A percentile compares a stretch with the other conserved stretches of the same genome.
These are phyloP conservation scores for Linderniella brevidens DNA, from an alignment of 257 asterid genomes.

Conservation along the genomic window DNA sequence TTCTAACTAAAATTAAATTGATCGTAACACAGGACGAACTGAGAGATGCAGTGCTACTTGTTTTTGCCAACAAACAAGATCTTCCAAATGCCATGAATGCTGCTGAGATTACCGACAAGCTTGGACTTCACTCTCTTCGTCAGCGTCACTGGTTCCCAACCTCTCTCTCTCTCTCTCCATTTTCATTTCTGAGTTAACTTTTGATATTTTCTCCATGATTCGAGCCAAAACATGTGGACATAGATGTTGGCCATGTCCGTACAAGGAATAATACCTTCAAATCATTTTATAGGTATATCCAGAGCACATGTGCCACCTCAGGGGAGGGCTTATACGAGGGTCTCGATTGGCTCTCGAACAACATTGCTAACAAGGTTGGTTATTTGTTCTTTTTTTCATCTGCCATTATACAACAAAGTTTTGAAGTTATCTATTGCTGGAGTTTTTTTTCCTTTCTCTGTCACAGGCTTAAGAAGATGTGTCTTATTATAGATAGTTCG, in stretches of 20 bases:
- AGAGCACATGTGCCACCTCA: conserved; percentile 66
- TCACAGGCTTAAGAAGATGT: no score
- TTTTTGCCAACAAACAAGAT: conserved; percentile 59
- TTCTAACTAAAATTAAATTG: no score
- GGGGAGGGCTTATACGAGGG: conserved; percentile 65
- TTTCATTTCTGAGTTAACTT: not conserved
- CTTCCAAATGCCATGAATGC: conserved; percentile 72
- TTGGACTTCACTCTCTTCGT: conserved; percentile 49
- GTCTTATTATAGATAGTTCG: no score
- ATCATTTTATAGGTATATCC: conserved; percentile 54
- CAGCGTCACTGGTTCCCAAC: not conserved
- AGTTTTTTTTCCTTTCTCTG: no score
- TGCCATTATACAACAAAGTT: no score
- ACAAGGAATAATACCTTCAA: no score
- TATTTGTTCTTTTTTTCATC: no score
- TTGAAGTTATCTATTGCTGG: no score
- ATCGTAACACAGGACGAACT: conserved; percentile 26
- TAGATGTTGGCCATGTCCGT: no score
- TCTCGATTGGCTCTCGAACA: conserved; percentile 64
- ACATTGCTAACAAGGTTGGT: conserved; percentile 47
- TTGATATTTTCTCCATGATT: no score
- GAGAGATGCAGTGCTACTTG: conserved; percentile 64
- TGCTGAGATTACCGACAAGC: conserved; percentile 64
- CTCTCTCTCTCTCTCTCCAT: not conserved
- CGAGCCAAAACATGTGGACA: no score